These are phyloP conservation scores for Fomitiporia mediterranea DNA, from an alignment of 1,284 basidiomycete species.

Conservation along the genomic window DNA sequence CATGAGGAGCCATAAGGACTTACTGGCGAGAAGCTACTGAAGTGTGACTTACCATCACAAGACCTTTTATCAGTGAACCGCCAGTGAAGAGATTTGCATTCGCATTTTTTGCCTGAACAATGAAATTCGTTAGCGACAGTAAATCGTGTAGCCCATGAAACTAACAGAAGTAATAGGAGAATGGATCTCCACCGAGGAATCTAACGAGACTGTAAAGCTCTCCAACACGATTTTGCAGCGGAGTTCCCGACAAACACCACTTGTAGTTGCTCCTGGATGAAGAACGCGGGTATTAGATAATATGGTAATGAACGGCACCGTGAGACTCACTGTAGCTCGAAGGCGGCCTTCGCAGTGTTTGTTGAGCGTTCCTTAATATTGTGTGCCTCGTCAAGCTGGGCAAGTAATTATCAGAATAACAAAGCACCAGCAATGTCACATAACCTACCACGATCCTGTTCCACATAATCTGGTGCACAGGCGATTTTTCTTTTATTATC, in stretches of 20 bases:
- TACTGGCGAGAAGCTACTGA: not conserved
- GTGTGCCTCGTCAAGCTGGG: slow-evolving; percentile 92
- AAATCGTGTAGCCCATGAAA: slow-evolving; percentile 21
- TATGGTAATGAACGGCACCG: not conserved
- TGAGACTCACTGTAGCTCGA: slow-evolving; percentile 58
- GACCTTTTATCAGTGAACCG: slow-evolving; percentile 76
- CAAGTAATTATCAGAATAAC: slow-evolving; percentile 6
- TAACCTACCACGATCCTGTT: slow-evolving; percentile 64
- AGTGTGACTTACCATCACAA: slow-evolving; percentile 67
- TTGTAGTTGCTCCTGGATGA: slow-evolving; percentile 55
- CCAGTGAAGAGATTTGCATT: slow-evolving; percentile 91
- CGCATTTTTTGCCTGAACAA: slow-evolving; percentile 68
- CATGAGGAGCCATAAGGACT: not conserved
- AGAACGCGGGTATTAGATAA: not conserved
- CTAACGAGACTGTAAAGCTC: slow-evolving; percentile 95
- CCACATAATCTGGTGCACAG: slow-evolving; percentile 86
- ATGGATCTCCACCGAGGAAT: slow-evolving; percentile 89
- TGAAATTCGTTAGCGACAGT: slow-evolving; percentile 21
- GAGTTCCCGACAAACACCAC: slow-evolving; percentile 99
- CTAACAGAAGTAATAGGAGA: slow-evolving; percentile 90
- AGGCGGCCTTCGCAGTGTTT: slow-evolving; percentile 95
- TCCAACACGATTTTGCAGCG: slow-evolving; percentile 93
- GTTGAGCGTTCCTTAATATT: slow-evolving; percentile 96
- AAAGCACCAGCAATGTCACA: not conserved
- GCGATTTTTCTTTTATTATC: slow-evolving; percentile 86